Evolutionary conservation across 768 basidiomycete genomes (phyloP).

Genomic region (Boletus rex-veris): DNA sequence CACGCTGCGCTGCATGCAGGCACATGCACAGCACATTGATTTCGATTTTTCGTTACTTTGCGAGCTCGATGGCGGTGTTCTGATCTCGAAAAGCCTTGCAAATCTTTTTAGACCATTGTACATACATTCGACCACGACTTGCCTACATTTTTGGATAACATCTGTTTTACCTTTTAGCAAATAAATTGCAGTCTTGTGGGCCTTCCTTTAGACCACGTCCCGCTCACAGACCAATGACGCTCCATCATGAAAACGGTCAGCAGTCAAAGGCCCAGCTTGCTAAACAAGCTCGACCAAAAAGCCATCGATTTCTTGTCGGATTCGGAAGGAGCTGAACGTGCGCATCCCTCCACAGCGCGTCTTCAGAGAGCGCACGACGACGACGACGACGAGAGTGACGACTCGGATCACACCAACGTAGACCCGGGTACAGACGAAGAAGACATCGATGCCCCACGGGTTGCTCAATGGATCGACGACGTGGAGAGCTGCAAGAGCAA

Average conservation of each 20-base stretch:
- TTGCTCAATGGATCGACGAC: slow-evolving; percentile 61
- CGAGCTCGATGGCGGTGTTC: too few relatives aligned
- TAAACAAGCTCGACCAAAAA: slow-evolving; percentile 17
- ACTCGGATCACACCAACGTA: slow-evolving; percentile 25
- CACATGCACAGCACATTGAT: too few relatives aligned
- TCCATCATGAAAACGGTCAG: neutral
- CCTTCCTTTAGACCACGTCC: slow-evolving; percentile 1
- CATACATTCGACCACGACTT: too few relatives aligned
- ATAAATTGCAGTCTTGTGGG: too few relatives aligned
- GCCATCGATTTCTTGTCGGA: slow-evolving; percentile 16
- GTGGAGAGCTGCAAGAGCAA: slow-evolving; percentile 28
- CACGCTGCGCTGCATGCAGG: too few relatives aligned
- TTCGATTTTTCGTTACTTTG: too few relatives aligned
- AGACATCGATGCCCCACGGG: slow-evolving; percentile 46
- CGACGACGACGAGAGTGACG: slow-evolving; percentile 9
- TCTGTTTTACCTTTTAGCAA: too few relatives aligned
- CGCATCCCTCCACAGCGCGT: neutral
- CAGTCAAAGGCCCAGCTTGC: slow-evolving; percentile 4
- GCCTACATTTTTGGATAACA: too few relatives aligned
- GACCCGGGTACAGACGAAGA: neutral
- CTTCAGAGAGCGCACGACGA: neutral
- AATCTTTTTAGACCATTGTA: too few relatives aligned
- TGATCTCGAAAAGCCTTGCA: too few relatives aligned
- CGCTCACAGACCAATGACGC: neutral
- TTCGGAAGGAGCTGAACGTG: neutral